Base-by-base conservation (phyloP, 768 basidiomycete species). In the Tricholoma furcatifolium region DNA sequence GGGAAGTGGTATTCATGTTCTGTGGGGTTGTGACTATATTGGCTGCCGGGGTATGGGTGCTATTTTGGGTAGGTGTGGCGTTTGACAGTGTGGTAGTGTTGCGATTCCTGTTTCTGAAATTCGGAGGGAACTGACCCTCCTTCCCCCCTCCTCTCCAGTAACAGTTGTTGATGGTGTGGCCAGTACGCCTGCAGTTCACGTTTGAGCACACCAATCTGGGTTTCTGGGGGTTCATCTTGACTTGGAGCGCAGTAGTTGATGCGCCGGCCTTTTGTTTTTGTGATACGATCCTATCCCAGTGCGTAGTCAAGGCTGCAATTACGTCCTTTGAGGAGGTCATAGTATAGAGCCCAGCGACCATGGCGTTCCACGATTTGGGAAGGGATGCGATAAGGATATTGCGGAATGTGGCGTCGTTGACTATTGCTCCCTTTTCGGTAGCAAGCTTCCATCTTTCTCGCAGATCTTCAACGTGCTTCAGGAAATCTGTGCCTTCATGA, bases 331-430 rank as follows among this genome's bases (percentile, higher is more conserved):
- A 53, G 1, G 35, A 51, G 14, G 14, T 53, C 23, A 41, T 58
- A 7, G 30, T 35, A 17, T 40, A 31, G 4, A 60, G 40, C 3
- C 54, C 32, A 10, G 47, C 20, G 1, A 58, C 24, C 2, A 61
- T 32, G 24, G 18, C 27, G 35, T 62, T 52, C 62, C 62, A 66
- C 12, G 56, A 54, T 10, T 56, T 36, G 0, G 60, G 58, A 1
- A 65, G 54, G 0, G 60, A 59, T 1, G 47, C 34, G 5, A 66
- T 41, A 24, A 63, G 20, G 18, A 63, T 63, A 2, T 51, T 52
- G 5, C 57, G 47, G 47, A 64, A 63, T 0, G 36, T 46, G 3
- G 20, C 34, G 34, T 65, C 58, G 2, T 43, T 31, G 17, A 64
- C 58, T 4, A 31, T 45, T 2, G 60, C 65, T 6, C 63, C 63